These are phyloP conservation scores for Gnomoniopsis sp. DNA, from an alignment of 2,329 filamentous ascomycete genomes.

Conservation along the genomic window DNA sequence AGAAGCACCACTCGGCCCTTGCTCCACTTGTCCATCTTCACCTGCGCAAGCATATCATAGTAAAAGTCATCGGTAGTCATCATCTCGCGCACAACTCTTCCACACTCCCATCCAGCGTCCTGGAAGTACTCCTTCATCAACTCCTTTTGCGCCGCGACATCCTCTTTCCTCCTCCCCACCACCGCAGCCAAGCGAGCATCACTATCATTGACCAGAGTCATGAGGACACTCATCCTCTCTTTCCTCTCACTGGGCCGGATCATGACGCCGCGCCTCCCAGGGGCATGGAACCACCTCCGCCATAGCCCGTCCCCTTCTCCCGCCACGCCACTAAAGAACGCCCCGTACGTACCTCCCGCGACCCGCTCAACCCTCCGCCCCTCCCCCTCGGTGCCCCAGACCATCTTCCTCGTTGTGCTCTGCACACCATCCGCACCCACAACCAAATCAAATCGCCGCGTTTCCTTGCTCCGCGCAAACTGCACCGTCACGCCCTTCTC, in stretches of 20 bases:
- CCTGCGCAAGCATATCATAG: slow-evolving; percentile 36
- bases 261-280: slow-evolving; percentile 34
- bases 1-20: slow-evolving; percentile 37
- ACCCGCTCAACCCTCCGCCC: slow-evolving; percentile 26
- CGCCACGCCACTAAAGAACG: slow-evolving; percentile 38
- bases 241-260: slow-evolving; percentile 32
- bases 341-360: slow-evolving; percentile 27
- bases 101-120: slow-evolving; percentile 43
- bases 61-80: slow-evolving; percentile 28
- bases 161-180: slow-evolving; percentile 22
- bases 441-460: slow-evolving; percentile 45
- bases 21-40: slow-evolving; percentile 35
- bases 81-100: slow-evolving; percentile 34
- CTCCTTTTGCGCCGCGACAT: slow-evolving; percentile 33
- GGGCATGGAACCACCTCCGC: slow-evolving; percentile 32
- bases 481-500: slow-evolving; percentile 25
- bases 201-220: slow-evolving; percentile 19
- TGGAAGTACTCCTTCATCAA: slow-evolving; percentile 36
- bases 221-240: slow-evolving; percentile 7
- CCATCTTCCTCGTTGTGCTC: slow-evolving; percentile 42
- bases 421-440: slow-evolving; percentile 54
- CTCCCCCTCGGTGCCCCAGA: slow-evolving; percentile 28
- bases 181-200: slow-evolving; percentile 23
- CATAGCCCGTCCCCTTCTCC: slow-evolving; percentile 26
- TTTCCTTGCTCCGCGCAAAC: slow-evolving; percentile 41